Base-by-base conservation (phyloP, 768 basidiomycete species). In the Hericium rajendrae region DNA sequence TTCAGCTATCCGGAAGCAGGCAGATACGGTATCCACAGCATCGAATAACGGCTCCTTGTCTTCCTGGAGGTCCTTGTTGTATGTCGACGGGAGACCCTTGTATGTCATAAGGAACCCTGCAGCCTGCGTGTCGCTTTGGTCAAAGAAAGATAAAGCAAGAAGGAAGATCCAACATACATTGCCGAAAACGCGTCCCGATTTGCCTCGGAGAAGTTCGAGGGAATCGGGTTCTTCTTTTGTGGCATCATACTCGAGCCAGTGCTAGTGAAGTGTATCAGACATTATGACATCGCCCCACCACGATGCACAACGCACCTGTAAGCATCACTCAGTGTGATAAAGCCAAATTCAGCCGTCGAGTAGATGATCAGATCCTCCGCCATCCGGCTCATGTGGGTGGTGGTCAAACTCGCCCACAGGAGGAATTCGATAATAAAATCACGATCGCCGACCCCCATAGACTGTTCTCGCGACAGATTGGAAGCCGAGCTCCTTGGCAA, bases 241-340 rank as follows among this genome's bases (percentile, higher is more conserved):
- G 97, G 97, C 97, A 99, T 99, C 69, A 99, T 97, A 63, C 94
- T 97, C 41, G 94, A 97, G 6, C 97, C 97, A 48, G 97, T 99
- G 68, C 94, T 97, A 20, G 26, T 52, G 56, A 48, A 59, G 28
- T 16, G 18, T 62, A 41, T 52, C 54, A 16, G 3, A 10, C 28
- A 32, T 2, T 32, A 10, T 32, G 32, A 43, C 40, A 13, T 15
- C 28, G 18, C n/a, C 57, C 28, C 16, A 12, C 40, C 26, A 48
- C 38, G 22, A 32, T 50, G 10, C 28, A 52, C n/a, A 51, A 68
- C 78, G 54, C 55, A 92, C 94, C 90, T 93, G 72, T 99, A 99
- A 4, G 97, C 97, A 72, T 99, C 97, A 65, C 90, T 94, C 66
- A 98, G 71, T n/a, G 86, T 84, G 57, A 99, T 80, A 70, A 98